Conservation (phyloP, 257 asterid species). For the Ehretia macrophylla region DNA sequence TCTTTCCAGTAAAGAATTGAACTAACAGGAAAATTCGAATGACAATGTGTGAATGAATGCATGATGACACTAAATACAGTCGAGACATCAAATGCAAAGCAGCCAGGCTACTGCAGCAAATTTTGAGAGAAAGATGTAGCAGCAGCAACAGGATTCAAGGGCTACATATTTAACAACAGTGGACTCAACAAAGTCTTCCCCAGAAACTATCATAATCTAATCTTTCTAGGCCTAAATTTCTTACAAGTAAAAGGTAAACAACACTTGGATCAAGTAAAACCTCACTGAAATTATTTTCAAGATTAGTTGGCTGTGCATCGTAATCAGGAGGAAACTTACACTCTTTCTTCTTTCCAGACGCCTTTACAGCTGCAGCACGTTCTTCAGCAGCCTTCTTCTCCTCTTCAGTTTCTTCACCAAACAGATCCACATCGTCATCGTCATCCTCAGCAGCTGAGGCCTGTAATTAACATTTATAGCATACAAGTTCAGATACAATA, state of each 20-base stretch:
- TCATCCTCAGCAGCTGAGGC: slow-evolving; percentile 75
- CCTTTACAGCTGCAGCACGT: slow-evolving; percentile 85
- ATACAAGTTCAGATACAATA: not conserved
- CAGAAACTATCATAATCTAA: not conserved
- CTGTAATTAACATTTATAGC: slow-evolving; percentile 21
- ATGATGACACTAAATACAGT: no score
- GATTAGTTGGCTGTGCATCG: not conserved
- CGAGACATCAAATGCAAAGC: no score
- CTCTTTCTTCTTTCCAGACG: slow-evolving; percentile 86
- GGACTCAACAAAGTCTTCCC: no score
- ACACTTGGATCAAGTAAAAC: no score
- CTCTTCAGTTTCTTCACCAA: slow-evolving; percentile 96
- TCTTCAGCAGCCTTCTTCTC: slow-evolving; percentile 91
- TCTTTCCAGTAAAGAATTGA: no score
- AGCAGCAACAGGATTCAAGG: not conserved
- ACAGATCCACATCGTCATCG: slow-evolving; percentile 80
- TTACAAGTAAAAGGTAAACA: no score
- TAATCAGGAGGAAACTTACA: slow-evolving; percentile 32
- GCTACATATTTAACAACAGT: no score
- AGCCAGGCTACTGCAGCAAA: no score
- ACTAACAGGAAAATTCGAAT: not conserved
- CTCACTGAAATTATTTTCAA: not conserved
- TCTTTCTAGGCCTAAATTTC: not conserved
- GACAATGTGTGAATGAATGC: no score
- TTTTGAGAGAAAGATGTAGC: no score